These are phyloP conservation scores for Aschersonia sp. DNA, from an alignment of 2,329 filamentous ascomycete species.

Conservation along the genomic window DNA sequence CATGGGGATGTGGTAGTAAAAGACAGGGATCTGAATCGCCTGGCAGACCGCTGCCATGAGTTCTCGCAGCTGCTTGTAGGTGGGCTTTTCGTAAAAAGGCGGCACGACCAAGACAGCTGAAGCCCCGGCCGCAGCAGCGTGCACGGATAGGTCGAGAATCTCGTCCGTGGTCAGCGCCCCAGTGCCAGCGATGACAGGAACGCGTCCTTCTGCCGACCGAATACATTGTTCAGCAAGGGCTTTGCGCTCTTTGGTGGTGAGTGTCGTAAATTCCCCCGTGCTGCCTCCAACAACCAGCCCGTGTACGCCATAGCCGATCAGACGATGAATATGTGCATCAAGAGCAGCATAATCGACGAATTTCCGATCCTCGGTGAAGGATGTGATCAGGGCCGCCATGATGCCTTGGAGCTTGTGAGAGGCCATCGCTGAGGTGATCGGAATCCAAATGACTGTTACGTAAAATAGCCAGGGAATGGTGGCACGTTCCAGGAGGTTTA, in stretches of 20 bases:
- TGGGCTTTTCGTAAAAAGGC: conserved; percentile 29
- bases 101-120: conserved; percentile 29
- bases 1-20: neutral
- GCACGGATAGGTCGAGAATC: conserved; percentile 3
- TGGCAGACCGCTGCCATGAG: conserved; percentile 17
- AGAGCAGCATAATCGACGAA: conserved; percentile 19
- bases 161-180: conserved; percentile 21
- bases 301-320: conserved; percentile 29
- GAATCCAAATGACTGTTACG: no score
- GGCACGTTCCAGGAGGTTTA: no score
- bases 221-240: conserved; percentile 17
- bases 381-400: conserved; percentile 32
- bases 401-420: conserved; percentile 21
- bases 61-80: conserved; percentile 16
- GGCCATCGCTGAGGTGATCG: neutral
- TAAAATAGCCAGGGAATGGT: no score
- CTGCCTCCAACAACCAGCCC: conserved; percentile 35
- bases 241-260: conserved; percentile 26
- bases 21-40: neutral
- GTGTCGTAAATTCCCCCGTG: conserved; percentile 27
- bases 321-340: conserved; percentile 25
- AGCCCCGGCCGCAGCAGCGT: conserved; percentile 10
- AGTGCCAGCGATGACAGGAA: conserved; percentile 25
- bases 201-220: conserved; percentile 17
- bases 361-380: conserved; percentile 24